Percentiles rank a stretch among this genome's conserved stretches.
These are phyloP conservation scores for Penicillium bialowiezense DNA, from an alignment of 495 filamentous ascomycete genomes.

Conservation along the genomic window DNA sequence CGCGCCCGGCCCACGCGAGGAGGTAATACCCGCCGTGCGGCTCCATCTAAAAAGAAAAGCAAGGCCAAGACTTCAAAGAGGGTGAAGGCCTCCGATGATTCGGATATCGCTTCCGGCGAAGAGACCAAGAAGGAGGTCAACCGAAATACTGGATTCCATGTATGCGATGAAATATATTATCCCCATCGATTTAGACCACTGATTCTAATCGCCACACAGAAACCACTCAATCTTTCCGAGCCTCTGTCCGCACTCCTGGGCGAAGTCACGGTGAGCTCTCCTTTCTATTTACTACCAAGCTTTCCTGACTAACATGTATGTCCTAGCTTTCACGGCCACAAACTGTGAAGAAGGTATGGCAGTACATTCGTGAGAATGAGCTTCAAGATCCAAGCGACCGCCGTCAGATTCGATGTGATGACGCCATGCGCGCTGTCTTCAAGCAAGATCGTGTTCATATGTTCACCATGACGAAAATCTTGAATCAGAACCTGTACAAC, in stretches of 20 bases:
- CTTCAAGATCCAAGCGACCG: slow-evolving; percentile 90
- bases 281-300: neutral
- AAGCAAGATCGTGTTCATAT: slow-evolving; percentile 89
- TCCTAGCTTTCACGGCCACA: slow-evolving; percentile 82
- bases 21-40: slow-evolving; percentile 52
- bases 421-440: slow-evolving; percentile 84
- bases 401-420: slow-evolving; percentile 90
- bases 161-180: slow-evolving; percentile 34
- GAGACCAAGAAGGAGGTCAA: slow-evolving; percentile 64
- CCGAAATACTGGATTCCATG: slow-evolving; percentile 65
- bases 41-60: slow-evolving; percentile 62
- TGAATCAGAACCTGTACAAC: slow-evolving; percentile 65
- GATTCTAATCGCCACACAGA: slow-evolving; percentile 40
- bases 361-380: slow-evolving; percentile 80
- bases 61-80: slow-evolving; percentile 73
- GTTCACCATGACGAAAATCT: slow-evolving; percentile 95
- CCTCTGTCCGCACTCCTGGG: slow-evolving; percentile 63
- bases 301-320: slow-evolving; percentile 7
- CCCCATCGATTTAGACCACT: neutral
- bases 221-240: slow-evolving; percentile 63
- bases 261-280: slow-evolving; percentile 53
- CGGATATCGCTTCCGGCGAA: slow-evolving; percentile 63
- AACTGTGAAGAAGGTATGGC: slow-evolving; percentile 93
- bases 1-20: slow-evolving; percentile 71
- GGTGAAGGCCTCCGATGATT: slow-evolving; percentile 76